Base-by-base conservation (phyloP, 257 asterid species). In the Nicotiana knightiana region DNA sequence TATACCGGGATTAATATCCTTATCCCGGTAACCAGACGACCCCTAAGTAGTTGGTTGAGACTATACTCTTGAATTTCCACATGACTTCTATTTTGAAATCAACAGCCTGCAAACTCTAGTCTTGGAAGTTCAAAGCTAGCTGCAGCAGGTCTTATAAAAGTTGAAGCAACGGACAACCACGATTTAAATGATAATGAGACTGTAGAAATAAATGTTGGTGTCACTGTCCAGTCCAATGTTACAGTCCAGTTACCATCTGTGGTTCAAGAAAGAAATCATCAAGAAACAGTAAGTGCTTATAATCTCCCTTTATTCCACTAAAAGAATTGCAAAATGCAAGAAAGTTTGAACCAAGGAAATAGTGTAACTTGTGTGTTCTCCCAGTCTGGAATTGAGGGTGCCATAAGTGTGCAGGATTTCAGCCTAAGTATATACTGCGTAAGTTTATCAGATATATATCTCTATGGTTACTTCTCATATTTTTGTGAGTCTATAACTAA, bases 41-140 rank as follows among this genome's bases (percentile, higher is more conserved):
- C 51, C 51, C 11, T 73, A 48, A 73, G 79, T 73, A 26, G 43
- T 73, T 46, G 79, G 79, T 71, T 24, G 13, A 39, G 39, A 24
- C 59, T 13, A 39, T 39, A 73, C 62, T 73, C 79, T 1, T 73
- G 21, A 48, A 51, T 75, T 48, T 75, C 46, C 46, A 3, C 6
- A 4, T 28, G 5, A 53, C 46, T 51, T 26, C 7, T 75, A 15
- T 37, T 13, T 51, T 75, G 9, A 15, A 26, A 51, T 75, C 48
- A 51, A 28, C 80, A 75, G 80, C 39, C 80, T 16, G 80, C 28
- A 4, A 9, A 51, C 64, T 28, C 64, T 75, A 51, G 46, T 28
- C 80, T 53, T 51, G 80, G 80, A 53, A 16, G 80, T 28, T 28
- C 64, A 75, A 51, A 51, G 64, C 80, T 75, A 15, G 80, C 46